Conservation (phyloP, 768 basidiomycete species). For the Melanogaster broomeanus region DNA sequence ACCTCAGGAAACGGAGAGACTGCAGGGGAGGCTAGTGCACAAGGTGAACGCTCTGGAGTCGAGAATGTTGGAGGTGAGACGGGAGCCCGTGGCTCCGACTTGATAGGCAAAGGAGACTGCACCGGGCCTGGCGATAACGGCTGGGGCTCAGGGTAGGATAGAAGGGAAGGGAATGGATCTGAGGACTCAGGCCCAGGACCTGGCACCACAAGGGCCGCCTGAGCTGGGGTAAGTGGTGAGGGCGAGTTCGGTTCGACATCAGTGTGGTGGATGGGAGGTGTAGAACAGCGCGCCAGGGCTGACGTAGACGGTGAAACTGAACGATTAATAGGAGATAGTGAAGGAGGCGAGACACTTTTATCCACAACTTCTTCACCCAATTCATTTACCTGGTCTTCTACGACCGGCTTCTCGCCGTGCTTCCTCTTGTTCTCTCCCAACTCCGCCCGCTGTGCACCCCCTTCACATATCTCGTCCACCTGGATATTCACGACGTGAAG, state of each 20-base stretch:
- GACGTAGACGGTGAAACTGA: slow-evolving; percentile 4
- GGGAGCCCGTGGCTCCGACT: slow-evolving; percentile 2
- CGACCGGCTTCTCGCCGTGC: neutral
- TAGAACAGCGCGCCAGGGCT: slow-evolving; percentile 1
- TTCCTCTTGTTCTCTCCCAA: neutral
- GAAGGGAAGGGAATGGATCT: neutral
- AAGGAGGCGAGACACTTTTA: slow-evolving; percentile 8
- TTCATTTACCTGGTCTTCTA: neutral
- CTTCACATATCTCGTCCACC: neutral
- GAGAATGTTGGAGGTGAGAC: neutral
- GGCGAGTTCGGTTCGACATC: neutral
- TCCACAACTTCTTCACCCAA: slow-evolving; percentile 1
- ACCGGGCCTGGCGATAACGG: neutral
- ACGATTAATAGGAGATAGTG: neutral
- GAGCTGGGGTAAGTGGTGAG: neutral
- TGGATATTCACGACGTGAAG: neutral
- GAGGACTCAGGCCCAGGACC: neutral
- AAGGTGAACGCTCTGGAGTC: neutral
- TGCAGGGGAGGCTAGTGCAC: neutral
- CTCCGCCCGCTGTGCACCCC: neutral
- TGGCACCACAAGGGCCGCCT: neutral
- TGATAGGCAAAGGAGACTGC: neutral
- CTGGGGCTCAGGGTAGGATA: neutral
- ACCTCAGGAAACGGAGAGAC: slow-evolving; percentile 8
- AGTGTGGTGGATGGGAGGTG: neutral